phyloP scores from a whole-genome alignment of 2,329 filamentous ascomycete genomes.

The Aureobasidium sp. region DNA sequence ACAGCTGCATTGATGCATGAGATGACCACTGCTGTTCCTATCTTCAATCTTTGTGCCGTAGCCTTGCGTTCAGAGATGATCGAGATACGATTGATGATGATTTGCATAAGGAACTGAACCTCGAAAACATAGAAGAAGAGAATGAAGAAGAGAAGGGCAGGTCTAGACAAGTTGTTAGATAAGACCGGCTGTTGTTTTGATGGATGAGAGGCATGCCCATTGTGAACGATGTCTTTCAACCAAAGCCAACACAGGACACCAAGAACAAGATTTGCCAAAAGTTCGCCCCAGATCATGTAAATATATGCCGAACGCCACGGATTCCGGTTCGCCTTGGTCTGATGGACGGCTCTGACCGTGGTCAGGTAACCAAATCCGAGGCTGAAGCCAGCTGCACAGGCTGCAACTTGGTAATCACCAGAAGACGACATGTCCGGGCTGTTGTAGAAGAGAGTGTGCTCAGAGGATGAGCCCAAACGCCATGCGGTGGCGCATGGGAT shows the following conservation, averaged over 20 bases:
- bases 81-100: slow-evolving; percentile 33
- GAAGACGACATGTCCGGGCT: neutral
- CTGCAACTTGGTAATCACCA: slow-evolving; percentile 15
- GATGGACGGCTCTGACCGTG: slow-evolving; percentile 31
- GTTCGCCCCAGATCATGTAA: slow-evolving; percentile 42
- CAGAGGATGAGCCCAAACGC: neutral
- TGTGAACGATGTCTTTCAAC: slow-evolving; percentile 19
- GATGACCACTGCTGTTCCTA: slow-evolving; percentile 31
- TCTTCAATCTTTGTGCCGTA: slow-evolving; percentile 29
- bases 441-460: neutral
- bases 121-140: slow-evolving; percentile 24
- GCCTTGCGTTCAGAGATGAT: slow-evolving; percentile 21
- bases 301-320: slow-evolving; percentile 20
- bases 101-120: slow-evolving; percentile 25
- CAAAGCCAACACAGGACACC: slow-evolving; percentile 34
- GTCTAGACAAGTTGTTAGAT: neutral
- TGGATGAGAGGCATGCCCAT: neutral
- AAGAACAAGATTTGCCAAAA: slow-evolving; percentile 38
- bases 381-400: slow-evolving; percentile 30
- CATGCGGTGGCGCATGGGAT: neutral
- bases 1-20: slow-evolving; percentile 29
- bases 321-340: slow-evolving; percentile 23
- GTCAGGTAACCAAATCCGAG: slow-evolving; percentile 38
- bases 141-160: slow-evolving; percentile 4
- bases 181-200: too few relatives aligned